Conservation (phyloP, 106 monocot genomes). For the Dendrobium chrysotoxum region DNA sequence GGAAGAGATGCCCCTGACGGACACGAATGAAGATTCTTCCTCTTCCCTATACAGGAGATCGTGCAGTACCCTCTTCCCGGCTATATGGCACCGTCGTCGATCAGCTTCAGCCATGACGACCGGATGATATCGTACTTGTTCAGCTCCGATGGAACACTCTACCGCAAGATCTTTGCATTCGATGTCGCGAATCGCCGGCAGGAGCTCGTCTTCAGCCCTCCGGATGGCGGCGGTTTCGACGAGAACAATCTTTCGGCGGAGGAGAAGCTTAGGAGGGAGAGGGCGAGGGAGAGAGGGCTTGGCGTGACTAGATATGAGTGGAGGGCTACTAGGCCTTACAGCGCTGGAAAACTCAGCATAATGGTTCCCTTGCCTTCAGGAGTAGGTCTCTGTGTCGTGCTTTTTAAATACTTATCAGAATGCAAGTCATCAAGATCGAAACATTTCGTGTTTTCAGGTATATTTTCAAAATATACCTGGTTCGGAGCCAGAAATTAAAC, state of each 20-base stretch:
- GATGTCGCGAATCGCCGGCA: conserved; percentile 40
- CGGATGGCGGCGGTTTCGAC: conserved; percentile 79
- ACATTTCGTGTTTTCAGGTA: conserved; percentile 36
- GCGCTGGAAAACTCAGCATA: conserved; percentile 22
- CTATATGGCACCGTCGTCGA: conserved; percentile 56
- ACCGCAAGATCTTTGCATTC: conserved; percentile 66
- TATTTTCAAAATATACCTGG: conserved; percentile 75
- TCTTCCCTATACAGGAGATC: conserved; percentile 66
- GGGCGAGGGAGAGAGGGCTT: conserved; percentile 79
- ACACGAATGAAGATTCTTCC: conserved; percentile 28
- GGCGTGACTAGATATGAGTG: conserved; percentile 91
- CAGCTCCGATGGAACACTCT: conserved; percentile 72
- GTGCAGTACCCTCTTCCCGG: conserved; percentile 83
- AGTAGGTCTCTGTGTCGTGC: conserved; percentile 26
- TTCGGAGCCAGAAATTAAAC: conserved; percentile 60
- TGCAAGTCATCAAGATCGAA: not conserved
- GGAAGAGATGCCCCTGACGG: conserved; percentile 33
- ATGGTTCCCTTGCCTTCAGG: conserved; percentile 90
- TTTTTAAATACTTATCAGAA: not conserved
- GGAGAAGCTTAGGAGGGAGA: conserved; percentile 88
- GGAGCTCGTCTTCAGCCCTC: conserved; percentile 69
- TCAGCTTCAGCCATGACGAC: conserved; percentile 93
- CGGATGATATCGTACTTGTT: conserved; percentile 56
- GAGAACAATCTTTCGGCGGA: conserved; percentile 82
- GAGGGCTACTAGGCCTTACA: conserved; percentile 18